Evolutionary conservation across 768 basidiomycete species (phyloP), one percentile per base, ranked within the genome.

Genomic region (Trametes coccinea): DNA sequence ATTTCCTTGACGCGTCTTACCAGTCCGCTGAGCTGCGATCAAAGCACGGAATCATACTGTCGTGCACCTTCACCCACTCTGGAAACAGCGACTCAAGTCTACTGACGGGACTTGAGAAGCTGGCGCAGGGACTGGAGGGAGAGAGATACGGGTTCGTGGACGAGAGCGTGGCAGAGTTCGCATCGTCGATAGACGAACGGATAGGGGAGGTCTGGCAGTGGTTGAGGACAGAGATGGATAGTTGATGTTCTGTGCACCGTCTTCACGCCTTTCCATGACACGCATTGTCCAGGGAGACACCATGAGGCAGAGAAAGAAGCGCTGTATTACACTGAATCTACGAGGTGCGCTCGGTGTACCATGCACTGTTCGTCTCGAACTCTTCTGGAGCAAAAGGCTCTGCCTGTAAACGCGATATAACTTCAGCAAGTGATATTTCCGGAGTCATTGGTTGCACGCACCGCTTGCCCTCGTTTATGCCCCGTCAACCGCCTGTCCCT

Each of bases 401-500:
- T 22, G 86, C 81, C 93, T 94, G 64, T 33, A 43, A 43, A 5
- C 16, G 9, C 5, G 22, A 17, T 9, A 44, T 27, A 34, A 46
- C 29, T 3, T 41, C 2, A 31, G 2, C 10, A 39, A 7, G 9
- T 14, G 31, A 17, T 11, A 37, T 11, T 37, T 37, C 22, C 1
- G 29, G 17, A 48, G 17, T 34, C 22, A 43, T n/a, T 11, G 31
- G 51, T 50, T 29, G 10, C 49, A 78, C 92, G 69, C 73, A 95
- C 95, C 72, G 82, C 81, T 73, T 98, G 96, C 56, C 93, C 93
- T 66, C 96, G 84, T 68, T 77, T 69, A 71, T 91, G 90, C 11
- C 96, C 96, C 2, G 95, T 97, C 70, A 98, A 74, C 64, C 91
- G 81, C 70, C 83, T 80, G 78, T 98, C 96, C 58, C 96, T 81